A percentile compares a stretch with the other conserved stretches of the same genome.
Evolutionary conservation across 306 rosid species (phyloP).

Genomic region (Cucurbita ficifolia): DNA sequence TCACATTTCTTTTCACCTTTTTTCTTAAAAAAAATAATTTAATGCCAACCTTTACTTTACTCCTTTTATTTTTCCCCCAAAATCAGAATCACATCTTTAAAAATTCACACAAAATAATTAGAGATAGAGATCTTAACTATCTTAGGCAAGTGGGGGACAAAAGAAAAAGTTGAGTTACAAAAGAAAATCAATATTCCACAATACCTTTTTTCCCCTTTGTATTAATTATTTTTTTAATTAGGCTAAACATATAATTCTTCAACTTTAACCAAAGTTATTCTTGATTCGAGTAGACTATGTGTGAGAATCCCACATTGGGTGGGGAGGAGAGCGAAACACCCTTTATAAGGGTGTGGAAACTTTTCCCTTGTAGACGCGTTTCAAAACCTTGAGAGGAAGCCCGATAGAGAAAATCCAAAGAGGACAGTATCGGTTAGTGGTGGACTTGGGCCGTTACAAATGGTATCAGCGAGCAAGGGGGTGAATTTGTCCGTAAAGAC

Average conservation of each 20-base stretch:
- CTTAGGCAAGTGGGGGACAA: slow-evolving; percentile 1
- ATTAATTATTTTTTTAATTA: background rate
- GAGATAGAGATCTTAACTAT: background rate
- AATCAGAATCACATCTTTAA: background rate
- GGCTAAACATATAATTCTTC: background rate
- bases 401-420: no score
- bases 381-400: no score
- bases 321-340: no score
- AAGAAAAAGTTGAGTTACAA: background rate
- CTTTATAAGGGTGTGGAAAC: no score
- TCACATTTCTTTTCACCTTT: background rate
- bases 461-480: no score
- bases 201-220: background rate
- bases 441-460: no score
- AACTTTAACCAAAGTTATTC: no score
- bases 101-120: background rate
- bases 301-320: no score
- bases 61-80: background rate
- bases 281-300: no score
- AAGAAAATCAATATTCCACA: slow-evolving; percentile 5
- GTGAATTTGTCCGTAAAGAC: no score
- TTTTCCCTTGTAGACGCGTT: no score
- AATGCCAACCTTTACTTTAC: background rate
- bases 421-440: no score
- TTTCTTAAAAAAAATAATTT: background rate